These are phyloP conservation scores for Neurospora discreta DNA, from an alignment of 495 filamentous ascomycete genomes.

Conservation along the genomic window DNA sequence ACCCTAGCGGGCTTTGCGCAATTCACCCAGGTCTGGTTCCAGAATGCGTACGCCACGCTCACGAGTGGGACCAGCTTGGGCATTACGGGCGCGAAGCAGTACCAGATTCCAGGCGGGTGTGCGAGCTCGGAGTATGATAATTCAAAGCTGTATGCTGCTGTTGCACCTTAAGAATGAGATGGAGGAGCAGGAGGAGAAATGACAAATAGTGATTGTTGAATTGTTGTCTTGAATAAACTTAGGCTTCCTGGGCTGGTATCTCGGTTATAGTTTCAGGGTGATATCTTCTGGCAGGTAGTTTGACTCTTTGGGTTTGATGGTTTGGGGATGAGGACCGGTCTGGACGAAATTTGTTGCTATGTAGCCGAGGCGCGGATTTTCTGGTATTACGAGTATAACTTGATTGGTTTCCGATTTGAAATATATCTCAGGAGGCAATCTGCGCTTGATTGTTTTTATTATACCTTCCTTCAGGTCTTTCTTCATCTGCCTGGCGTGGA, in stretches of 20 bases:
- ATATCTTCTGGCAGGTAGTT: not conserved
- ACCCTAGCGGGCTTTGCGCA: slow-evolving; percentile 11
- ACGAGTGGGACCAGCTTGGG: slow-evolving; percentile 4
- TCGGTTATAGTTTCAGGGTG: not conserved
- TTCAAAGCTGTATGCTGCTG: not conserved
- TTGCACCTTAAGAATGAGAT: not conserved
- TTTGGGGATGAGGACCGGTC: not conserved
- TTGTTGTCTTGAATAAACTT: not conserved
- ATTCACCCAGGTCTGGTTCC: slow-evolving; percentile 21
- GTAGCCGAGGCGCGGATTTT: not conserved
- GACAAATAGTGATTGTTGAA: not conserved
- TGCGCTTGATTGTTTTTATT: too few species aligned
- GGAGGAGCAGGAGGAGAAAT: not conserved
- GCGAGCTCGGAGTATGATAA: slow-evolving; percentile 11
- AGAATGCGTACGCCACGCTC: slow-evolving; percentile 10
- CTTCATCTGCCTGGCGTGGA: not conserved
- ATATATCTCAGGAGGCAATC: not conserved
- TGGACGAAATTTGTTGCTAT: not conserved
- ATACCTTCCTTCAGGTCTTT: too few species aligned
- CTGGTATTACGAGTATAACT: not conserved
- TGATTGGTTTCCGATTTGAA: not conserved
- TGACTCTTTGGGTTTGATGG: not conserved
- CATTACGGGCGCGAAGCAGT: slow-evolving; percentile 17
- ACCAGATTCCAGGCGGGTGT: slow-evolving; percentile 14
- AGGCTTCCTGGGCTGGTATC: not conserved